These are phyloP conservation scores for Phytophthora citrophthora DNA, from an alignment of 352 stramenopile genomes.

Conservation along the genomic window DNA sequence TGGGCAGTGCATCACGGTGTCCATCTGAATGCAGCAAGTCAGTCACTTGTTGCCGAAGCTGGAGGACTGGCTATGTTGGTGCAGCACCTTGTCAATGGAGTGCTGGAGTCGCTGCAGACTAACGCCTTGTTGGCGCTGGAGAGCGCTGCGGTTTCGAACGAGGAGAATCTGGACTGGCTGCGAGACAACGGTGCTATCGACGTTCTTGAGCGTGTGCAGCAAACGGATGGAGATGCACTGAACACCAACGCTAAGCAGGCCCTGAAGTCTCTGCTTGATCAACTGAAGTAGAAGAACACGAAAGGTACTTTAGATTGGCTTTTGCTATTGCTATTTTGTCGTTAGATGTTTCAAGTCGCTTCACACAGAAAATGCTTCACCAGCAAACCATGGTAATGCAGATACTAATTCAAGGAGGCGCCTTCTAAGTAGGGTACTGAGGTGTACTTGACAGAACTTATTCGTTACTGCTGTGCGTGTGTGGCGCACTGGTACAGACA, in stretches of 20 bases:
- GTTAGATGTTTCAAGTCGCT: neutral
- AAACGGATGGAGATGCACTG: slow-evolving; percentile 55
- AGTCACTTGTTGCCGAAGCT: slow-evolving; percentile 62
- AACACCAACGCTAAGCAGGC: slow-evolving; percentile 61
- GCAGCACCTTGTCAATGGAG: slow-evolving; percentile 45
- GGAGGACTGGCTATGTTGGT: slow-evolving; percentile 67
- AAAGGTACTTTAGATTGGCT: slow-evolving; percentile 7
- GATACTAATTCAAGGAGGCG: slow-evolving; percentile 9
- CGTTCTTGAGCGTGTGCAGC: slow-evolving; percentile 49
- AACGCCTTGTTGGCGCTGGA: slow-evolving; percentile 75
- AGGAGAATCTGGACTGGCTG: slow-evolving; percentile 57
- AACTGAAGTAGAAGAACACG: slow-evolving; percentile 40
- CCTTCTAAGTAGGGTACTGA: slow-evolving; percentile 5
- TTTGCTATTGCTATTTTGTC: neutral
- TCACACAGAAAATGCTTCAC: neutral
- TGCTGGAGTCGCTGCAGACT: slow-evolving; percentile 64
- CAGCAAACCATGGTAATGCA: neutral
- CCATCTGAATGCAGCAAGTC: slow-evolving; percentile 65
- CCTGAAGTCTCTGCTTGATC: slow-evolving; percentile 49
- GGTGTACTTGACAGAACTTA: slow-evolving; percentile 8
- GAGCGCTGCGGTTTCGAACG: slow-evolving; percentile 55
- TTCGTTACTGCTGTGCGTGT: slow-evolving; percentile 36
- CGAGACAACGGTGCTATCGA: slow-evolving; percentile 46
- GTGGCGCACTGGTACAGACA: slow-evolving; percentile 22
- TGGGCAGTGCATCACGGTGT: slow-evolving; percentile 81